Conservation (phyloP, 2,329 filamentous ascomycete genomes). For the Orbilia brochopaga region DNA sequence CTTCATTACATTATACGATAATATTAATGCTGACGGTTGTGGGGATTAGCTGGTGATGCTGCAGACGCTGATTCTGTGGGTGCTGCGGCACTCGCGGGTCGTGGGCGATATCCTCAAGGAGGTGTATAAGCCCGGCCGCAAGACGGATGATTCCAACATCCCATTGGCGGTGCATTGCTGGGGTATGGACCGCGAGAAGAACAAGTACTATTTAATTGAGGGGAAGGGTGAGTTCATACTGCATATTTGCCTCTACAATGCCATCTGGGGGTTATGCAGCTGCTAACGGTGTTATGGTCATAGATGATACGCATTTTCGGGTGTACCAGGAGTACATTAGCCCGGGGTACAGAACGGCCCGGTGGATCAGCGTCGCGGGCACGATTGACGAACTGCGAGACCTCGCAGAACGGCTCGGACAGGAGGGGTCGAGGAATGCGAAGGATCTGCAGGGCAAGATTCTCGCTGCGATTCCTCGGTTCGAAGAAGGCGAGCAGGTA, state of each 20-base stretch:
- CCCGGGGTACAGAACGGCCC: constrained; percentile 72
- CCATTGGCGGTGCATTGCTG: constrained; percentile 87
- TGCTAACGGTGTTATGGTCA: constrained; percentile 15
- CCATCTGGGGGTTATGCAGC: not conserved
- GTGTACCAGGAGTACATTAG: constrained; percentile 88
- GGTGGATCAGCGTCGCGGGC: constrained; percentile 93
- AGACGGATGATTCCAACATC: constrained; percentile 79
- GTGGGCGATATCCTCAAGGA: constrained; percentile 82
- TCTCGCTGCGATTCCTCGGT: constrained; percentile 77
- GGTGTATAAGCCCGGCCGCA: constrained; percentile 84
- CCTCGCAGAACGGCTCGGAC: constrained; percentile 76
- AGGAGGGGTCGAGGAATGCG: constrained; percentile 76
- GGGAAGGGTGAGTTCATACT: constrained; percentile 61
- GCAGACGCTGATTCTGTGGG: constrained; percentile 83
- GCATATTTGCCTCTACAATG: not conserved
- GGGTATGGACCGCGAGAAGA: constrained; percentile 87
- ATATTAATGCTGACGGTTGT: not conserved
- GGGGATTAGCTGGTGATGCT: constrained; percentile 77
- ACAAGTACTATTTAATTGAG: constrained; percentile 91
- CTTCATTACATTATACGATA: too few species aligned
- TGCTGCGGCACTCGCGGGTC: constrained; percentile 82
- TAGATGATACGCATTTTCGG: constrained; percentile 88
- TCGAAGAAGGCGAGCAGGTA: constrained; percentile 91
- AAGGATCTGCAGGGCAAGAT: constrained; percentile 80
- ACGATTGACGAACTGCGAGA: constrained; percentile 82